Evolutionary conservation across 2,329 filamentous ascomycete species (phyloP), one percentile per base, ranked within the genome.

Genomic region (Neocucurbitaria cava): DNA sequence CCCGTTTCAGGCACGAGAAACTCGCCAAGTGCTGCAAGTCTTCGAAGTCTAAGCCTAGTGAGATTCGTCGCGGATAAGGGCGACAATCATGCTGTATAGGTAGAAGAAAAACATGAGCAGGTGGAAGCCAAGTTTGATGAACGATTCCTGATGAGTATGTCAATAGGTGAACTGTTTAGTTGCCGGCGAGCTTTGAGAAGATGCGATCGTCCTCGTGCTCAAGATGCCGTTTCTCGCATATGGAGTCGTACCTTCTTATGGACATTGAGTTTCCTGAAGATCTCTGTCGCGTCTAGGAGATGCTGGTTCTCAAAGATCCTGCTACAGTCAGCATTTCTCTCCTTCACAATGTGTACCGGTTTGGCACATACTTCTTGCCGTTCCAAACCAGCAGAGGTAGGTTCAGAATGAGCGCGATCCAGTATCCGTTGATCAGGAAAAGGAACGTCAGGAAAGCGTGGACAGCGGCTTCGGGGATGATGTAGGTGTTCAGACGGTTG

Each of bases 41-140:
- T 36, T 18, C 7, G 31, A 3, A 42, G 11, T 69, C 72, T 69
- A 75, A 59, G 50, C 71, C 74, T 66, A 96, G 79, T 92, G 86
- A 56, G 90, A 87, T 81, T 99, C 95, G 78, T 98, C 95, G 74
- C 90, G 89, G 83, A 99, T 99, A 61, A 99, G 85, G 65, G 95
- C 94, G 62, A 97, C 94, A 69, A 95, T 95, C 91, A 95, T 96
- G 88, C 91, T 96, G 86, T 96, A 96, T 52, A 99, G 89, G 82
- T 99, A 99, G 87, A 98, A 99, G 88, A 99, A 99, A 87, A 99
- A 99, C 92, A 99, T 97, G 81, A 99, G 79, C 57, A 99, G 84
- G 79, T 99, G 95, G 85, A 99, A 99, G 52, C 94, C 95, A 39
- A 99, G 91, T 83, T 99, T 99, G 82, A 95, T 89, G 79, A 99